A percentile compares a stretch with the other conserved stretches of the same genome.
Conservation (phyloP, 208 protist species). For the Acanthamoeba royreba region DNA sequence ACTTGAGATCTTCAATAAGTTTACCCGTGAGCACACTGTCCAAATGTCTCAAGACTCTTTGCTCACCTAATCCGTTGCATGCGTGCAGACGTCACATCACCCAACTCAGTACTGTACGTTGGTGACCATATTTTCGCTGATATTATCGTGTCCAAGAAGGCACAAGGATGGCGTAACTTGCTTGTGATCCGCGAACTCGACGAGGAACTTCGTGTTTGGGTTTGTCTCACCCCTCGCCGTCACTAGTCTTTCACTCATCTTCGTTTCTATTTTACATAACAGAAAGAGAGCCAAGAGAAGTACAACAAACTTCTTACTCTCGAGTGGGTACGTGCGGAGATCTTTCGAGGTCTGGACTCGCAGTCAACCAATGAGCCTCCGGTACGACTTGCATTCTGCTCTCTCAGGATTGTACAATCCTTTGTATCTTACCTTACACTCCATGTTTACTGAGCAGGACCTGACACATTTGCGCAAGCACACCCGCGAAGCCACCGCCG, state of each 20-base stretch:
- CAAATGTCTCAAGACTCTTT: too few relatives aligned
- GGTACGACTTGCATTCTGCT: not conserved
- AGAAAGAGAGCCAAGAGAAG: constrained; percentile 23
- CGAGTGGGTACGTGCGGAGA: constrained; percentile 62
- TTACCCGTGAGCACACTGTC: not conserved
- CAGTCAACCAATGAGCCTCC: constrained; percentile 47
- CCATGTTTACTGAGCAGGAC: constrained; percentile 41
- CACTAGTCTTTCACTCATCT: not conserved
- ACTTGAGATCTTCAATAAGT: constrained; percentile 50
- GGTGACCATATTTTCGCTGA: constrained; percentile 67
- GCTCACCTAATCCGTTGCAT: not conserved
- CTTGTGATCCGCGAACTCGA: constrained; percentile 57
- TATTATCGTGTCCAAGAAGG: constrained; percentile 68
- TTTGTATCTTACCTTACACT: too few relatives aligned
- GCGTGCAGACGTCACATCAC: not conserved
- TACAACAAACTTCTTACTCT: constrained; percentile 52
- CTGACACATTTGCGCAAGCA: constrained; percentile 33
- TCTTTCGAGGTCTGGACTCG: constrained; percentile 52
- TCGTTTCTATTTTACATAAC: not conserved
- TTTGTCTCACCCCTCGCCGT: not conserved
- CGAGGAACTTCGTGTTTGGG: constrained; percentile 46
- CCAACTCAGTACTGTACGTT: constrained; percentile 52
- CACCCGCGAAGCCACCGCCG: constrained; percentile 31
- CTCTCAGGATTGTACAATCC: too few relatives aligned
- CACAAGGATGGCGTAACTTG: constrained; percentile 62